phyloP scores from a whole-genome alignment of 257 asterid species.

The Jaltomata sinuosa region DNA sequence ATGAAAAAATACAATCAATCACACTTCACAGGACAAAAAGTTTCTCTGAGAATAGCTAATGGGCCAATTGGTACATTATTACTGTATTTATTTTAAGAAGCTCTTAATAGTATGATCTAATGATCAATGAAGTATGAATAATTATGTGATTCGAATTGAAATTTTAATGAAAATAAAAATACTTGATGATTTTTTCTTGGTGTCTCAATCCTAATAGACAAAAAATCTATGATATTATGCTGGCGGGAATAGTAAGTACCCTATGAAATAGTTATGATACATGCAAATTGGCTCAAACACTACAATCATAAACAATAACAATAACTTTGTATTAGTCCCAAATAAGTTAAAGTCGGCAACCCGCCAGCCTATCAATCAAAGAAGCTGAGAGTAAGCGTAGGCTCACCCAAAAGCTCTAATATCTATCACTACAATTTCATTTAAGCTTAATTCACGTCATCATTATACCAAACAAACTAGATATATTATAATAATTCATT shows the following conservation, averaged over 20 bases:
- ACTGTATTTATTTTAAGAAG: neutral
- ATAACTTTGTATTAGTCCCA: neutral
- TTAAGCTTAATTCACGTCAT: neutral
- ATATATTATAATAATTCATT: neutral
- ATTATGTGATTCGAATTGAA: fast-evolving
- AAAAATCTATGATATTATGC: neutral
- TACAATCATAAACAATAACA: neutral
- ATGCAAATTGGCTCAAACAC: neutral
- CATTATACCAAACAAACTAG: neutral
- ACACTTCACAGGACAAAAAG: neutral
- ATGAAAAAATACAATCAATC: neutral
- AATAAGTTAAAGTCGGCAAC: fast-evolving
- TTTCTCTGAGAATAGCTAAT: neutral
- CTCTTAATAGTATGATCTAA: neutral
- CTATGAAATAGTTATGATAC: neutral
- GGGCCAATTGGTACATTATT: neutral
- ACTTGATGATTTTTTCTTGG: neutral
- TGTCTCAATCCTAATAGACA: neutral
- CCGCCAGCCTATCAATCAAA: too few relatives aligned
- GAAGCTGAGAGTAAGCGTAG: too few relatives aligned
- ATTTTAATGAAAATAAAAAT: neutral
- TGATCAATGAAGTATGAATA: neutral
- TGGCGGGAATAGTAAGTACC: neutral
- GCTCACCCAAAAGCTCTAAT: too few relatives aligned
- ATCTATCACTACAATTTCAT: neutral